Conservation (phyloP, 108 stramenopile genomes). For the Skeletonema potamos region DNA sequence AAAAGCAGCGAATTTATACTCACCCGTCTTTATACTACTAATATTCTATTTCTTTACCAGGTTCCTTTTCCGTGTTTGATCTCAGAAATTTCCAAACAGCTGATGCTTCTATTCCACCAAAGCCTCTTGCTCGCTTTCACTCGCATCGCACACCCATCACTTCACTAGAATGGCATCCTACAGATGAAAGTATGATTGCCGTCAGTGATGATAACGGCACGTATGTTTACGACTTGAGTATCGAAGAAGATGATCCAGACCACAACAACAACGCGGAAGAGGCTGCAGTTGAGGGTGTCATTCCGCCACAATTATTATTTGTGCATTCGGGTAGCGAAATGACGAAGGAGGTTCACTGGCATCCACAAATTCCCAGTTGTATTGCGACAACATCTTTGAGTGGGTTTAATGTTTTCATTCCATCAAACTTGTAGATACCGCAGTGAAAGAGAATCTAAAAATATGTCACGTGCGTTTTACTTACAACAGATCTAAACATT, state of each 20-base stretch:
- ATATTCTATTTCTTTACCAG: neutral
- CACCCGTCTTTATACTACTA: neutral
- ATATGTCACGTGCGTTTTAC: neutral
- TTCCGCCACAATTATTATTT: slow-evolving; percentile 98
- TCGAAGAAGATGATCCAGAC: slow-evolving; percentile 89
- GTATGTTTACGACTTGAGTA: slow-evolving; percentile 94
- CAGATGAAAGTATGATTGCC: slow-evolving; percentile 93
- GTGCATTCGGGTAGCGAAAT: slow-evolving; percentile 91
- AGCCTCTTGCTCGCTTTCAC: slow-evolving; percentile 87
- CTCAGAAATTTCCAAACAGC: slow-evolving; percentile 75
- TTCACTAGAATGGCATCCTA: slow-evolving; percentile 96
- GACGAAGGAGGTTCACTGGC: slow-evolving; percentile 96
- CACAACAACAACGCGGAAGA: slow-evolving; percentile 31
- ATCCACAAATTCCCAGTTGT: slow-evolving; percentile 96
- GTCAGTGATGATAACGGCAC: slow-evolving; percentile 87
- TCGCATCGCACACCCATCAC: slow-evolving; percentile 92
- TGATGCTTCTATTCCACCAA: slow-evolving; percentile 38
- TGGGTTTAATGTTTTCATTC: slow-evolving; percentile 95
- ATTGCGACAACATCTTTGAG: slow-evolving; percentile 93
- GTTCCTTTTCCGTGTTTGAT: slow-evolving; percentile 88
- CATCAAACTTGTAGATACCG: slow-evolving; percentile 69
- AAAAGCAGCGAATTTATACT: neutral
- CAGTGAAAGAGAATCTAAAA: neutral
- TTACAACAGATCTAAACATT: neutral
- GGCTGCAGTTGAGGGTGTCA: slow-evolving; percentile 46